Evolutionary conservation across 208 protist genomes (phyloP).

Genomic region (Trypanosoma mega): DNA sequence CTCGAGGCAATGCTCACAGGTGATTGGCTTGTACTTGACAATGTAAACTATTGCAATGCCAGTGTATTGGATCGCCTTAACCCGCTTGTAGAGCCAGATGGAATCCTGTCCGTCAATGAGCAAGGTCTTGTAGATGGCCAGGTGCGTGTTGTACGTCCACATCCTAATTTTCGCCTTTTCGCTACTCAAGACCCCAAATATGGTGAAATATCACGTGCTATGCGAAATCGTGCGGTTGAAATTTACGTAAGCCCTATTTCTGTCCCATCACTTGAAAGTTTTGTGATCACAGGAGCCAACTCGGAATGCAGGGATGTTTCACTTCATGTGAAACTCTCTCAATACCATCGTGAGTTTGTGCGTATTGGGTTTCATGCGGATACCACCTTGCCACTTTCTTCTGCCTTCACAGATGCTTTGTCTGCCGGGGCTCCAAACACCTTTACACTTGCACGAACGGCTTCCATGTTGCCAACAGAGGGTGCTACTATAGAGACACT

Average conservation of each 20-base stretch:
- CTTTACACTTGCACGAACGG: slow-evolving; percentile 77
- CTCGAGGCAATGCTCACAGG: slow-evolving; percentile 94
- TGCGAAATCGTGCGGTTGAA: slow-evolving; percentile 99
- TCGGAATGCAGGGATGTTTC: slow-evolving; percentile 10
- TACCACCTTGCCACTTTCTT: slow-evolving; percentile 40
- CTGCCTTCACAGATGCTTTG: slow-evolving; percentile 63
- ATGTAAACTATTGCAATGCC: slow-evolving; percentile 99
- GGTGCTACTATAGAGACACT: slow-evolving; percentile 24
- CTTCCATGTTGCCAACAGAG: slow-evolving; percentile 40
- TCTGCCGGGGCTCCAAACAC: slow-evolving; percentile 76
- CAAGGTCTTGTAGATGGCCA: slow-evolving; percentile 94
- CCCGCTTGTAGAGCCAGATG: slow-evolving; percentile 98
- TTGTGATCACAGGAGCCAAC: slow-evolving; percentile 11
- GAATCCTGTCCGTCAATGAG: slow-evolving; percentile 95
- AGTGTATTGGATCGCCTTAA: slow-evolving; percentile 99
- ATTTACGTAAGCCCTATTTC: slow-evolving; percentile 85
- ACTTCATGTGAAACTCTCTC: slow-evolving; percentile 35
- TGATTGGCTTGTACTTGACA: slow-evolving; percentile 99
- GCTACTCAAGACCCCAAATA: slow-evolving; percentile 96
- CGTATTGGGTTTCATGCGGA: slow-evolving; percentile 69
- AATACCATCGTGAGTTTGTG: slow-evolving; percentile 77
- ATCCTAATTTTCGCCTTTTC: slow-evolving; percentile 99
- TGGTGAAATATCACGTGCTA: slow-evolving; percentile 99
- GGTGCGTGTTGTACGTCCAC: slow-evolving; percentile 92
- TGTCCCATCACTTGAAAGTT: slow-evolving; percentile 76